Evolutionary conservation across 768 basidiomycete species (phyloP), one percentile per base, ranked within the genome.

Genomic region (Flagelloscypha sp.): DNA sequence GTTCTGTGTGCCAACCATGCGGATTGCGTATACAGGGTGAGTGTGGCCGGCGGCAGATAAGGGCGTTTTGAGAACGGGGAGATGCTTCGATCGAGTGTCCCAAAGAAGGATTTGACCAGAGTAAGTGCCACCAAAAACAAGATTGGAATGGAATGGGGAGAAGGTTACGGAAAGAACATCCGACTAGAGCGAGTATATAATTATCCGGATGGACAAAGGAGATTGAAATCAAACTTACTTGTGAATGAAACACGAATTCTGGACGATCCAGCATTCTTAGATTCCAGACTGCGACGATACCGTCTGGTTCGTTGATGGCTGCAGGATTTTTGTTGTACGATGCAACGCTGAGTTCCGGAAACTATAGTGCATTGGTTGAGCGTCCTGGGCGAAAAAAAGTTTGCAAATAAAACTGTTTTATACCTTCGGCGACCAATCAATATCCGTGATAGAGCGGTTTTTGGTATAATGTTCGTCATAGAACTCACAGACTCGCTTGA

Each of bases 401-500:
- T 32, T 9, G 20, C 15, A 27, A 29, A 18, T 13, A 8, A 11
- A 15, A 38, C 60, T 35, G n/a, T n/a, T n/a, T n/a, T n/a, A n/a
- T 43, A 88, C 94, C 68, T 97, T 97, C 2, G 88, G 88, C 33
- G 93, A 97, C 95, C 95, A 99, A 49, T 97, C 94, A 9, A 97
- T 68, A 46, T 89, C 90, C 1, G 95, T 99, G 41, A 99, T 87
- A 5, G 93, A 94, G 35, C 95, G 67, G 52, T 94, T 92, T 58
- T 85, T 88, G 5, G 84, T 84, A 59, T 87, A 85, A 30, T 85
- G 71, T 52, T 95, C 89, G 51, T 95, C 93, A 45, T 70, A 81
- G 62, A 98, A 98, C 30, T 84, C 81, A 49, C 94, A 97, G n/a
- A 94, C 68, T n/a, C 79, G 73, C 55, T 94, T 92, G 27, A 97